Evolutionary conservation across 2,329 filamentous ascomycete genomes (phyloP), one percentile per base, ranked within the genome.

Genomic region (Diplodia scrobiculata): DNA sequence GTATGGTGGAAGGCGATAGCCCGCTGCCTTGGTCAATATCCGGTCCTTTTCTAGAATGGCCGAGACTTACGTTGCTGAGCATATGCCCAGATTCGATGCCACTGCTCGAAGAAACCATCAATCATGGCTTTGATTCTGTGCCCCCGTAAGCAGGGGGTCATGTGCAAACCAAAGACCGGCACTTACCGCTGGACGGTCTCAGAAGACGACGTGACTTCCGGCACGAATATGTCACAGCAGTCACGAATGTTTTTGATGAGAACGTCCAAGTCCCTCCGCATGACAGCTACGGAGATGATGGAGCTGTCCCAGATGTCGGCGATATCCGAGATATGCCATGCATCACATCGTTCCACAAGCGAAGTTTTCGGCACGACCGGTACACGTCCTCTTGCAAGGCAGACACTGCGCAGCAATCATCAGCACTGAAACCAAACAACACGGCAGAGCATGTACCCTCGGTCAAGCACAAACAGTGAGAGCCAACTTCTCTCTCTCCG

Each of bases 401-500:
- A 91, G 72, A 91, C 88, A n/a, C 64, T 66, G 25, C 13, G 14
- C 13, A 25, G 11, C 13, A n/a, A 25, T 38, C 5, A 41, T 47
- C 21, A 53, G 27, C 52, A 29, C 51, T 32, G 17, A 6, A 7
- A 3, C 10, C 17, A 32, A 17, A 29, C 3, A 34, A 9, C 7
- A 32, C 2, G 36, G 41, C 17, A 9, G 21, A 14, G 11, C 5
- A n/a, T 27, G 34, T 38, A 66, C 81, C 89, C 89, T 76, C 89
- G 81, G 72, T 91, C 89, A 0, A 91, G 82, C 0, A 91, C 89
- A 72, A 91, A 91, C 1, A 91, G 76, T 0, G 89, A 86, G 66
- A 91, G 82, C 88, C 89, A 91, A 7, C 86, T 86, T 68, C 89
- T 80, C 74, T 91, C 89, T 54, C 89, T 81, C 63, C 87, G 82